Evolutionary conservation across 73 alveolate species (phyloP).

Genomic region (Effrenium voratum): DNA sequence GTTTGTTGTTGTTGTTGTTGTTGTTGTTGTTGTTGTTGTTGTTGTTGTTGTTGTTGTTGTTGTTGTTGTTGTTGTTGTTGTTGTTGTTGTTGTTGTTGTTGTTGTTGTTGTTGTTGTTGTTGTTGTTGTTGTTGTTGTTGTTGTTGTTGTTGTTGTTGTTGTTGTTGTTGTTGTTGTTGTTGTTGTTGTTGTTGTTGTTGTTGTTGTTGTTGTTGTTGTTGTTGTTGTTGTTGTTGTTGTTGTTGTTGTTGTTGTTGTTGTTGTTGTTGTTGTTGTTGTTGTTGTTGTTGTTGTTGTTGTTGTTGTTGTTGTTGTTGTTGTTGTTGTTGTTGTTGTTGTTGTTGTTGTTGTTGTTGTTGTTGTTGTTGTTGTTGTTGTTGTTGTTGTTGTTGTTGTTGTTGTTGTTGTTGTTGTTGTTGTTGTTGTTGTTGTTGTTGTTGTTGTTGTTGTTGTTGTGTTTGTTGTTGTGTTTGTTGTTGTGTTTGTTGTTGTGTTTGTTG

Average conservation of each 20-base stretch:
- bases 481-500: neutral
- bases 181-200: neutral
- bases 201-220: neutral
- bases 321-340: neutral
- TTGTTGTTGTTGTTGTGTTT: neutral
- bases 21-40: constrained; percentile 9
- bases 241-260: constrained; percentile 14
- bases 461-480: neutral
- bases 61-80: no score
- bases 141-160: neutral
- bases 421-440: no score
- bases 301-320: constrained; percentile 1
- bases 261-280: constrained; percentile 13
- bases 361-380: no score
- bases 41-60: constrained; percentile 11
- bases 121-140: neutral
- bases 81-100: neutral
- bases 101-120: neutral
- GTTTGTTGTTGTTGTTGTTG: constrained; percentile 12
- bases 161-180: neutral
- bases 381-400: no score
- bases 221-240: neutral
- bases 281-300: neutral
- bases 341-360: no score
- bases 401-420: no score